Evolutionary conservation across 768 basidiomycete genomes (phyloP).

Genomic region (Xerocomellus dryophilus): DNA sequence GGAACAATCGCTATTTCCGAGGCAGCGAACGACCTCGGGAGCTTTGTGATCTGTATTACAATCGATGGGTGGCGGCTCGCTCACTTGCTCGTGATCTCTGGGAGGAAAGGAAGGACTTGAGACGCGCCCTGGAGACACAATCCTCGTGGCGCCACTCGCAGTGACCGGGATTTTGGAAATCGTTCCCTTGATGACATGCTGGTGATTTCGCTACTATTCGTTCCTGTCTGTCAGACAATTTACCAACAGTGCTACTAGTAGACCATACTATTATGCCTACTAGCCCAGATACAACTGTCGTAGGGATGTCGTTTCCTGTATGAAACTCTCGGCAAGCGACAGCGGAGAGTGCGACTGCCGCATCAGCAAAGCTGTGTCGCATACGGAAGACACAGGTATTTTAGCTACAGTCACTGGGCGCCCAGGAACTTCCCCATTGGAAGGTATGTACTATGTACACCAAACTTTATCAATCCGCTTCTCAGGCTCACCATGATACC

Average conservation of each 20-base stretch:
- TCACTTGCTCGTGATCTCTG: background rate
- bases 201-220: background rate
- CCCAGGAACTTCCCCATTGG: too few relatives aligned
- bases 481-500: conserved; percentile 1
- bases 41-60: background rate
- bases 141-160: background rate
- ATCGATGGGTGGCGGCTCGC: conserved; percentile 1
- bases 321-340: too few relatives aligned
- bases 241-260: too few relatives aligned
- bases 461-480: background rate
- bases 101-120: conserved; percentile 1
- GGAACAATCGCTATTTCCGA: background rate
- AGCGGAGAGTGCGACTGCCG: too few relatives aligned
- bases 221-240: background rate
- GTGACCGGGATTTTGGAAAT: background rate
- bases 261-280: too few relatives aligned
- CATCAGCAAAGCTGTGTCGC: too few relatives aligned
- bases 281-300: background rate
- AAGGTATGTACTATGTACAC: too few relatives aligned
- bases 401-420: too few relatives aligned
- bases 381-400: too few relatives aligned
- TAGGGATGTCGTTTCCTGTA: too few relatives aligned
- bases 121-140: background rate
- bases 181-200: background rate
- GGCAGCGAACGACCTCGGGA: background rate